Evolutionary conservation across 768 basidiomycete species (phyloP).

Genomic region (Punctularia strigosozonata): DNA sequence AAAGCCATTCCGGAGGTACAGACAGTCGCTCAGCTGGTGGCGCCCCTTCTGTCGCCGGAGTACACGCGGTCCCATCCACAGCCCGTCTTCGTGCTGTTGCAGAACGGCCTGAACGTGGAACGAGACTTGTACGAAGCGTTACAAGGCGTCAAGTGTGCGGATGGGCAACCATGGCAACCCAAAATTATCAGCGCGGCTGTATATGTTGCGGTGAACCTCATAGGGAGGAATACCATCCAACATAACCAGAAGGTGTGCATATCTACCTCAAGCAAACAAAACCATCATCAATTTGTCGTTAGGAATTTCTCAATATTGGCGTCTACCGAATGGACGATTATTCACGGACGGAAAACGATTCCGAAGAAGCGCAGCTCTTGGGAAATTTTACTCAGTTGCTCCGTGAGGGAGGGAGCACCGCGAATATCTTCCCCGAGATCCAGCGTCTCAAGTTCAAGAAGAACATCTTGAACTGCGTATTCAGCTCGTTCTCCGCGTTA

Average conservation of each 20-base stretch:
- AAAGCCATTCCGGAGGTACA: constrained; percentile 64
- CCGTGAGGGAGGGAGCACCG: constrained; percentile 33
- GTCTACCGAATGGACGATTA: constrained; percentile 37
- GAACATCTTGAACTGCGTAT: constrained; percentile 52
- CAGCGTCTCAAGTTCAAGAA: constrained; percentile 51
- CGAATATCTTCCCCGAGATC: constrained; percentile 41
- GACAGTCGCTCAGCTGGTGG: constrained; percentile 43
- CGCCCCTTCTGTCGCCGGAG: constrained; percentile 33
- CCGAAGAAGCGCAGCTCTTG: constrained; percentile 28
- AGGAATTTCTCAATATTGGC: constrained; percentile 44
- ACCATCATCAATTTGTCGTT: too few species aligned
- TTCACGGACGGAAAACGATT: constrained; percentile 27
- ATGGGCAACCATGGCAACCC: too few species aligned
- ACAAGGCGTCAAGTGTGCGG: too few species aligned
- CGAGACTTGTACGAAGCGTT: too few species aligned
- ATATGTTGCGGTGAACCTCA: constrained; percentile 41
- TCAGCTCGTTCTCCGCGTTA: constrained; percentile 41
- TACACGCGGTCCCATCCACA: not conserved
- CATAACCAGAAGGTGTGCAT: constrained; percentile 39
- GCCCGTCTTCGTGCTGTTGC: not conserved
- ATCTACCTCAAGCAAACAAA: too few species aligned
- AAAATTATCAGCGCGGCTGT: constrained; percentile 43
- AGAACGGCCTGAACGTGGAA: constrained; percentile 12
- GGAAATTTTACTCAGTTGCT: constrained; percentile 35
- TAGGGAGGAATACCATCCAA: constrained; percentile 33